Conservation (phyloP, 169 alveolate species). For the Plasmodium reichenowi region DNA sequence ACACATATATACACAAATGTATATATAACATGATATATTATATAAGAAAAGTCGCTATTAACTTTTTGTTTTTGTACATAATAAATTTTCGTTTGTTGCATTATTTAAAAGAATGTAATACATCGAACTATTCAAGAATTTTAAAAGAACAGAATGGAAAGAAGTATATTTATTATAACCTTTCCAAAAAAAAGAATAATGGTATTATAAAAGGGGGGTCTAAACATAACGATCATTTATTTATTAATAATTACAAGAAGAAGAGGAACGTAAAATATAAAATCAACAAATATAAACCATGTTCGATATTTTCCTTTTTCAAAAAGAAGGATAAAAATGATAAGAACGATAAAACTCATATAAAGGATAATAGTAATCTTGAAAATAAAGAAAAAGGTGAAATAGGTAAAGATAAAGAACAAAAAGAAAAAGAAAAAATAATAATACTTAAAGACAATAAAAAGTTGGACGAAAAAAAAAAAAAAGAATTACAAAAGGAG, state of each 20-base stretch:
- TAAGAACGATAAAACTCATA: background rate
- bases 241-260: conserved; percentile 5
- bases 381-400: background rate
- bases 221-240: conserved; percentile 4
- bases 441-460: background rate
- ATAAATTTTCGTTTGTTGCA: background rate
- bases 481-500: background rate
- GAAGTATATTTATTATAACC: background rate
- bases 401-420: background rate
- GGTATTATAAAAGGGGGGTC: background rate
- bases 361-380: background rate
- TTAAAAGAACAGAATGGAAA: background rate
- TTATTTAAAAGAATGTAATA: background rate
- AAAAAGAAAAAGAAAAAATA: background rate
- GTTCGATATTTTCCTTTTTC: conserved; percentile 1
- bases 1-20: background rate
- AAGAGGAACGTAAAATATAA: conserved; percentile 1
- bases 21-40: conserved; percentile 35
- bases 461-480: background rate
- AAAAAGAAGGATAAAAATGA: background rate
- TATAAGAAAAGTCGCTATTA: conserved; percentile 4
- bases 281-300: background rate
- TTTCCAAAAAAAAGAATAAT: conserved; percentile 1
- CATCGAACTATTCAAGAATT: conserved; percentile 5
- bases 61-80: conserved; percentile 8